Conservation (phyloP, 345 rosid genomes). For the Rhizophora apiculata region DNA sequence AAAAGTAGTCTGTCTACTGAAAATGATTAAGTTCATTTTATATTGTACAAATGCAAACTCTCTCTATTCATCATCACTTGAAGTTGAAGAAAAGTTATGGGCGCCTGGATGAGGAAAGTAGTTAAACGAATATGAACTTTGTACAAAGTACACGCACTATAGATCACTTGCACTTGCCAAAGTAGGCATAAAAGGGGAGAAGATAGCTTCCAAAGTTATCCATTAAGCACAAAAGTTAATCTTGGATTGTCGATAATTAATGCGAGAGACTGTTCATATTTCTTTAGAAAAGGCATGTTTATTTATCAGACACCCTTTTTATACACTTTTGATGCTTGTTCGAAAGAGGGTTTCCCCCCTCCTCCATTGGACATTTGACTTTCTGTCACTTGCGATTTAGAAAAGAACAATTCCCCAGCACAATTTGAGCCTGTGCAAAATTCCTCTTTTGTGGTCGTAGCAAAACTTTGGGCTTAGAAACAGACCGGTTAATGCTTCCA, state of each 20-base stretch:
- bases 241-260: background rate
- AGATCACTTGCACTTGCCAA: background rate
- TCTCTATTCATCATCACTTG: too few species aligned
- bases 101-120: background rate
- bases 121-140: background rate
- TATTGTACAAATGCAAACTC: too few species aligned
- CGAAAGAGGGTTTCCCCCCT: background rate
- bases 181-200: background rate
- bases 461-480: too few species aligned
- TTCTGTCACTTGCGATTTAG: background rate
- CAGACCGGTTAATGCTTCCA: too few species aligned
- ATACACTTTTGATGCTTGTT: background rate
- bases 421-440: too few species aligned
- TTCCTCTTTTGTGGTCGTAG: background rate
- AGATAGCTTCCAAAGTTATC: conserved; percentile 11
- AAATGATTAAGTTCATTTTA: too few species aligned
- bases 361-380: background rate
- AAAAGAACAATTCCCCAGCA: background rate
- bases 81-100: background rate
- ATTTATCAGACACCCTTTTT: conserved; percentile 18
- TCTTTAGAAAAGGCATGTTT: conserved; percentile 5
- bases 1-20: too few species aligned
- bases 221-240: conserved; percentile 9
- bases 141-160: background rate
- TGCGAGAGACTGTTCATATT: background rate